phyloP scores from a whole-genome alignment of 2,329 filamentous ascomycete species.

The Coniella vitis region DNA sequence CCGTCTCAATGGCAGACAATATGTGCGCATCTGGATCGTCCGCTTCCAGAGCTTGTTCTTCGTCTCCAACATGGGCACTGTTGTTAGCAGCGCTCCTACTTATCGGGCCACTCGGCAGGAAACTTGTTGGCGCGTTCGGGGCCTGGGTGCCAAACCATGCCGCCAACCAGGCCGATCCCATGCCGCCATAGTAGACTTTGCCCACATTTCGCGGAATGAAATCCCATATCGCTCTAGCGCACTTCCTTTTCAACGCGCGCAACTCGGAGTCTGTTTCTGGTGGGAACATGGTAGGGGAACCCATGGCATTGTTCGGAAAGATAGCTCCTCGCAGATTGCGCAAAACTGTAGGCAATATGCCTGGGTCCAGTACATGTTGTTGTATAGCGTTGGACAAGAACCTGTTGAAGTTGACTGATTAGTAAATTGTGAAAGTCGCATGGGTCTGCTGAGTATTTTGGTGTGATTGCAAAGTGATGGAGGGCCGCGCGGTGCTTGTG shows the following conservation, averaged over 20 bases:
- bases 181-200: constrained; percentile 44
- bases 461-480: neutral
- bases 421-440: neutral
- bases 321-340: constrained; percentile 67
- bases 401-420: constrained; percentile 29
- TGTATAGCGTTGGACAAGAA: constrained; percentile 52
- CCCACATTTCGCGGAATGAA: constrained; percentile 41
- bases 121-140: neutral
- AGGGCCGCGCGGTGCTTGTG: neutral
- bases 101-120: constrained; percentile 19
- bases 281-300: constrained; percentile 53
- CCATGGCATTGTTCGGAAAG: constrained; percentile 79
- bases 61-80: constrained; percentile 10
- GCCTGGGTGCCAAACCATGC: neutral
- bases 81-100: neutral
- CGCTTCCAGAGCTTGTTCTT: constrained; percentile 28
- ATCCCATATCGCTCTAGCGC: constrained; percentile 52
- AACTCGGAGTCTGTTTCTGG: constrained; percentile 54
- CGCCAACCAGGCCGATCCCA: constrained; percentile 20
- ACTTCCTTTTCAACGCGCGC: constrained; percentile 56
- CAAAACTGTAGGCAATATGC: constrained; percentile 59
- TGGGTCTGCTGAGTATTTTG: neutral
- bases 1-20: constrained; percentile 52
- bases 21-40: constrained; percentile 35
- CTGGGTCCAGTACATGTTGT: constrained; percentile 53